Evolutionary conservation across 2,329 filamentous ascomycete species (phyloP), one percentile per base, ranked within the genome.

Genomic region (Fonsecaea erecta): DNA sequence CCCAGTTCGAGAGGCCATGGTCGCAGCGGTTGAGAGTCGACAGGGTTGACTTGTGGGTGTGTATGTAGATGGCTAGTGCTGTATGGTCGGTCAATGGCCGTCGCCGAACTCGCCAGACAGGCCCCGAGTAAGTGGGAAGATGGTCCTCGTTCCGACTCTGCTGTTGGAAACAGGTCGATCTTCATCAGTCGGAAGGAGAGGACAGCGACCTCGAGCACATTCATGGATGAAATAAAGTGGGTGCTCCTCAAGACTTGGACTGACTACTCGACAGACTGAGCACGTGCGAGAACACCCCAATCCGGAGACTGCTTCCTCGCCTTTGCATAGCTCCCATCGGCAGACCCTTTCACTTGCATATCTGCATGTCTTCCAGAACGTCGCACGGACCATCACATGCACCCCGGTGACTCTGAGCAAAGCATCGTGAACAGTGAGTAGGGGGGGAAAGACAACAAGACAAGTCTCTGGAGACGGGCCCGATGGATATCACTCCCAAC

Each of bases 21-120:
- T 12, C 68, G 65, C 5, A 51, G 52, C 2, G 30, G 12, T 55
- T 72, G 71, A 21, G 34, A 43, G 54, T 72, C 71, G 24, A 72
- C 68, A 16, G 71, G 66, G 51, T 70, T 71, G 54, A 60, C 52
- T 14, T 48, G 35, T 18, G 65, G 67, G 24, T 54, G 55, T 28
- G 34, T 37, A 40, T 58, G 60, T 24, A 40, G 54, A 21, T 58
- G n/a, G n/a, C n/a, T n/a, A n/a, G n/a, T n/a, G n/a, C 37, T 2
- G 37, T 6, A 11, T 16, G 6, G 37, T 6, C 37, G 18, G 6
- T 40, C 18, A 4, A 2, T n/a, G n/a, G n/a, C 37, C n/a, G 37
- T 16, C 16, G 1, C n/a, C 1, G 21, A 21, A 24, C 8, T 48
- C 43, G 8, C 43, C 11, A 48, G 18, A 14, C 6, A 3, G 18